phyloP scores from a whole-genome alignment of 78 protist species.

The Dictyostelium purpureum region DNA sequence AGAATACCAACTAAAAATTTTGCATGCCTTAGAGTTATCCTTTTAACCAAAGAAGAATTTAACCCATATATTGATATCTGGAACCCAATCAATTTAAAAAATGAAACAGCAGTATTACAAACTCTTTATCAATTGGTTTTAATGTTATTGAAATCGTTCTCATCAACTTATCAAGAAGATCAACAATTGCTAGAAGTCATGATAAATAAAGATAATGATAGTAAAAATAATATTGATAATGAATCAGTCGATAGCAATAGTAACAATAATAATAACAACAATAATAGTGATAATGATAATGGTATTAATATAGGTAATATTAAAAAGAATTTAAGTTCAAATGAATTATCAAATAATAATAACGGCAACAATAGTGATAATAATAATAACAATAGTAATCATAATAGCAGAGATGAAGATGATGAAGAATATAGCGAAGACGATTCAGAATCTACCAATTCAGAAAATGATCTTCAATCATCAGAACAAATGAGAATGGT shows the following conservation, averaged over 20 bases:
- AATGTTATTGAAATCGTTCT: conserved; percentile 36
- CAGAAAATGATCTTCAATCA: conserved; percentile 7
- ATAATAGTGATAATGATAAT: neutral
- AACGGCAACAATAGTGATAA: neutral
- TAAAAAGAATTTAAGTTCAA: too few relatives aligned
- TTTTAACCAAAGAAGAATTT: conserved; percentile 22
- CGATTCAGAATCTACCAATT: neutral
- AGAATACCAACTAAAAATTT: conserved; percentile 36
- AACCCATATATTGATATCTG: conserved; percentile 65
- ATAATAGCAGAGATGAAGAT: neutral
- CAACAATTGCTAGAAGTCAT: conserved; percentile 29
- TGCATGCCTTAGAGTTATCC: conserved; percentile 35
- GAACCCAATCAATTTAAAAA: conserved; percentile 44
- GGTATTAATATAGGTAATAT: neutral
- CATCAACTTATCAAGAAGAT: conserved; percentile 58
- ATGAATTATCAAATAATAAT: neutral
- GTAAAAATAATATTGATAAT: too few relatives aligned
- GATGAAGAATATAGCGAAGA: neutral
- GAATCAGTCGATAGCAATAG: neutral
- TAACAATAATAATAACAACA: neutral
- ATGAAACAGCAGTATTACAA: conserved; percentile 42
- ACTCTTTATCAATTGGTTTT: conserved; percentile 41
- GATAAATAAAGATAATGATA: too few relatives aligned
- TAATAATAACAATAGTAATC: neutral
- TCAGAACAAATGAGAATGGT: conserved; percentile 71